These are phyloP conservation scores for Naganishia sp. DNA, from an alignment of 1,284 basidiomycete genomes.

Conservation along the genomic window DNA sequence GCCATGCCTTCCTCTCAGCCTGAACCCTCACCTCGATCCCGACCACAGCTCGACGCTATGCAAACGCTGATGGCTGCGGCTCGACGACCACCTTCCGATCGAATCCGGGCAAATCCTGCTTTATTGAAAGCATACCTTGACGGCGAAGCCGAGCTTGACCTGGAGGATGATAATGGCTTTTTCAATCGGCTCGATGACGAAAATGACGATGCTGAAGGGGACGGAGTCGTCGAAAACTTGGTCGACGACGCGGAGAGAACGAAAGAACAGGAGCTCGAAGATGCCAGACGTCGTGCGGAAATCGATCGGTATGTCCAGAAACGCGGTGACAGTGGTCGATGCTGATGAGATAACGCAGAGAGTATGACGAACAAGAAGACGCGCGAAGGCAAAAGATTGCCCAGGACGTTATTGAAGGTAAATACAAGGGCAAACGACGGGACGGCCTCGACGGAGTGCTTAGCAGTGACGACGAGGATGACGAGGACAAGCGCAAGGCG, in stretches of 20 bases:
- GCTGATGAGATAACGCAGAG: conserved; percentile 36
- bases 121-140: conserved; percentile 9
- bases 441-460: conserved; percentile 37
- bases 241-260: conserved; percentile 34
- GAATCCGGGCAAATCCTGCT: neutral
- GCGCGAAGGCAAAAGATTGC: conserved; percentile 35
- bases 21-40: neutral
- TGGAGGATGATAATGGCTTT: conserved; percentile 26
- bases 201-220: conserved; percentile 29
- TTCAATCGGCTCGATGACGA: conserved; percentile 32
- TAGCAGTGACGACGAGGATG: conserved; percentile 32
- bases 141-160: conserved; percentile 13
- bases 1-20: conserved; percentile 24
- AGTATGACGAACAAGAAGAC: conserved; percentile 35
- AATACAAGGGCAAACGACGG: conserved; percentile 36
- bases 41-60: conserved; percentile 6
- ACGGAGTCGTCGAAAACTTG: conserved; percentile 34
- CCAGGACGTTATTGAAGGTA: conserved; percentile 36
- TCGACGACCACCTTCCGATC: conserved; percentile 9
- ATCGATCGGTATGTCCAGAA: conserved; percentile 13
- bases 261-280: conserved; percentile 26
- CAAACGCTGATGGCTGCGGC: conserved; percentile 21
- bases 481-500: conserved; percentile 31
- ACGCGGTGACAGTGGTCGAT: too few species aligned
- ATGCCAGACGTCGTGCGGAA: conserved; percentile 13